Conservation (phyloP, 495 filamentous ascomycete genomes). For the Parachaetomium inaequale region DNA sequence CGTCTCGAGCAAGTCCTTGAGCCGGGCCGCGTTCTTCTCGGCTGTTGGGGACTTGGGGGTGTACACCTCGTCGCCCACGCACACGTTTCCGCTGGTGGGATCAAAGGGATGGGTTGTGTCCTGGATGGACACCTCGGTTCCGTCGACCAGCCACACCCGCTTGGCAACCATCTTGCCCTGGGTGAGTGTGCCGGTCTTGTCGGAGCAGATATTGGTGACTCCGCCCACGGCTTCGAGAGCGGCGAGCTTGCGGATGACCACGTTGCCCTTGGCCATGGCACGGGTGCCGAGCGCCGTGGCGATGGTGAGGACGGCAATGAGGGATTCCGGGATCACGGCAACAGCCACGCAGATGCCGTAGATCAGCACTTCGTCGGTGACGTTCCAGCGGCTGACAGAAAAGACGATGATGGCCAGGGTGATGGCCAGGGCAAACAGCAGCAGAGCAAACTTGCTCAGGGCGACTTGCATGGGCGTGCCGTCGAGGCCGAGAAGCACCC, state of each 20-base stretch:
- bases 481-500: slow-evolving; percentile 56
- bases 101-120: slow-evolving; percentile 52
- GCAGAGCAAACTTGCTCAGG: slow-evolving; percentile 68
- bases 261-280: slow-evolving; percentile 70
- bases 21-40: slow-evolving; percentile 14
- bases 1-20: slow-evolving; percentile 28
- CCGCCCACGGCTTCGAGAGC: slow-evolving; percentile 80
- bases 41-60: not conserved
- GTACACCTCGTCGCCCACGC: slow-evolving; percentile 16
- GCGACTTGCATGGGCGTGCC: slow-evolving; percentile 78
- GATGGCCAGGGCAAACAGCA: slow-evolving; percentile 70
- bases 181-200: slow-evolving; percentile 83
- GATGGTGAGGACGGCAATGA: slow-evolving; percentile 67
- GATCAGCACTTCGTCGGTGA: slow-evolving; percentile 69
- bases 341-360: slow-evolving; percentile 74
- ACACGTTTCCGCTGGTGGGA: slow-evolving; percentile 29
- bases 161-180: slow-evolving; percentile 71
- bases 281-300: slow-evolving; percentile 74
- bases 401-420: slow-evolving; percentile 76
- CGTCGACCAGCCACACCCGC: slow-evolving; percentile 70
- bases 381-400: slow-evolving; percentile 66
- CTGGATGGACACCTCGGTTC: slow-evolving; percentile 52
- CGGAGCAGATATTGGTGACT: slow-evolving; percentile 83
- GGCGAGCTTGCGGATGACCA: slow-evolving; percentile 68
- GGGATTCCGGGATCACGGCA: slow-evolving; percentile 66